These are phyloP conservation scores for Nicotiana rustica DNA, from an alignment of 305 asterid species.

Conservation along the genomic window DNA sequence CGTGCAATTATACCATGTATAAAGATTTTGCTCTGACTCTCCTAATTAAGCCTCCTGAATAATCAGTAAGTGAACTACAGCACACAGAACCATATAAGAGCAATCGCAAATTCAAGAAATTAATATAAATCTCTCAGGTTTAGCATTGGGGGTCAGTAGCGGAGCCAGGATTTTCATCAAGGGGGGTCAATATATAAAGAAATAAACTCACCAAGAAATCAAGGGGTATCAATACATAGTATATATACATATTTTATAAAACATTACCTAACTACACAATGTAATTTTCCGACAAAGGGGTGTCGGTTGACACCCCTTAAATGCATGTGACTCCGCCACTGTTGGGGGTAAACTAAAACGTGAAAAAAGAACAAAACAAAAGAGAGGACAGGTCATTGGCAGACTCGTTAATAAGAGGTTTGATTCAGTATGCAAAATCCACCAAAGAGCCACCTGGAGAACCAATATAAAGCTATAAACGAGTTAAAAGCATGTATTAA, in stretches of 20 bases:
- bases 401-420: not conserved
- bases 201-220: too few species aligned
- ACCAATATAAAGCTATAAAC: conserved; percentile 17
- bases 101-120: conserved; percentile 7
- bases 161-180: too few species aligned
- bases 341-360: not conserved
- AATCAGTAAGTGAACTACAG: conserved; percentile 27
- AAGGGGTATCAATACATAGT: too few species aligned
- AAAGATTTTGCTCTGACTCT: conserved; percentile 25
- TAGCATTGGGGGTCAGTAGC: not conserved
- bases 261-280: too few species aligned
- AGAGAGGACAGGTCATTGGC: not conserved
- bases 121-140: not conserved
- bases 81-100: not conserved
- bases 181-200: too few species aligned
- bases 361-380: not conserved
- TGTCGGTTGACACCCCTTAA: too few species aligned
- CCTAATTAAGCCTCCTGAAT: conserved; percentile 34
- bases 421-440: conserved; percentile 22
- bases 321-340: too few species aligned
- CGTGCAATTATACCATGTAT: conserved; percentile 29
- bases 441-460: conserved; percentile 16
- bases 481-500: not conserved
- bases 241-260: too few species aligned
- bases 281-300: too few species aligned